Base-by-base conservation (phyloP, 768 basidiomycete genomes). In the Serendipita vermifera region DNA sequence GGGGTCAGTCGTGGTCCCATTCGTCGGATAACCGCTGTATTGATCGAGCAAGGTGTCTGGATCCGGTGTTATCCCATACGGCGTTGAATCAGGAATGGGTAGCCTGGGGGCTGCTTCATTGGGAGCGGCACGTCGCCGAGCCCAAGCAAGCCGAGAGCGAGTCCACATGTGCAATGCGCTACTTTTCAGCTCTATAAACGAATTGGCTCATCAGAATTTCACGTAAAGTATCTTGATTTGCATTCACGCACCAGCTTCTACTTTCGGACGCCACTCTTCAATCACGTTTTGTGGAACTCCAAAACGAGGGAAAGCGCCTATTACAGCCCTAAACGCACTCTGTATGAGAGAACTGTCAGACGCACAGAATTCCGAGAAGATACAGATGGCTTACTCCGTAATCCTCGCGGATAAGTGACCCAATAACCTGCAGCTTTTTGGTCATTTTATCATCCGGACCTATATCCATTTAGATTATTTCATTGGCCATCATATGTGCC, bases 101-200 rank as follows among this genome's bases (percentile, higher is more conserved):
- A 51, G 46, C 9, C 22, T 20, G 9, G 46, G 46, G 4, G 46
- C 46, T 7, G 46, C 22, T 26, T 20, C 29, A 22, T 29, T 29
- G 5, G 46, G 46, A 29, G 20, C 46, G 20, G 20, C 27, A 26
- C 46, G 46, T 9, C 46, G 46, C 24, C 46, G 46, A 11, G 20
- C 46, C 46, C 46, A 51, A 51, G 46, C 46, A 7, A 51, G 17
- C 6, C 46, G 46, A 9, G 46, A 26, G 29, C 46, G 46, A 9
- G 46, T 4, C 46, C 46, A 51, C 46, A 51, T 51, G 22, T 29
- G 46, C 11, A 51, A n/a, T n/a, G 9, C 31, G 5, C 22, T 22
- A 4, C 22, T 26, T 5, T 29, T 26, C 22, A 51, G 31, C 46
- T 51, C 46, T 51, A 26, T 22, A 7, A 17, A 51, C 22, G 9